Percentiles rank a stretch among this genome's conserved stretches.
phyloP scores from a whole-genome alignment of 768 basidiomycete genomes.

The Pleurotus eryngii region DNA sequence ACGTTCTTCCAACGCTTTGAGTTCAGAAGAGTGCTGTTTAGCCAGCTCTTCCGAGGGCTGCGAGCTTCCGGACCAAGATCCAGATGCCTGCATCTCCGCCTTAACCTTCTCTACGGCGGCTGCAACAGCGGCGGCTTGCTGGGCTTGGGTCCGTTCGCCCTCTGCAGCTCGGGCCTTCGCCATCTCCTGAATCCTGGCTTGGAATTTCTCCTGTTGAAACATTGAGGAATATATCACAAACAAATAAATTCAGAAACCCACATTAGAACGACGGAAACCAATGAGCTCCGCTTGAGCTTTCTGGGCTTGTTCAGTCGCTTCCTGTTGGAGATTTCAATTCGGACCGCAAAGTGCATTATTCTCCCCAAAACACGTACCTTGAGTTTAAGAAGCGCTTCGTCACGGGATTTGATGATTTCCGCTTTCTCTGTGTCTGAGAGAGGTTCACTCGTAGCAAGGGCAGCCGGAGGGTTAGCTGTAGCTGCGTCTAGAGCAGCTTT shows the following conservation, averaged over 20 bases:
- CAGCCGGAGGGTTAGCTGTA: constrained; percentile 17
- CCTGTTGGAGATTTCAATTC: constrained; percentile 19
- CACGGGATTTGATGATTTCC: constrained; percentile 53
- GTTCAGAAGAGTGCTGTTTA: constrained; percentile 58
- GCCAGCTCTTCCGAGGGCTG: constrained; percentile 35
- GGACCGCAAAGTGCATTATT: neutral
- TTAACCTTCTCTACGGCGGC: constrained; percentile 57
- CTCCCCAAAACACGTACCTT: constrained; percentile 36
- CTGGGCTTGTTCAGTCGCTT: constrained; percentile 38
- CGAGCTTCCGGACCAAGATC: constrained; percentile 14
- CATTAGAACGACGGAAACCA: constrained; percentile 39
- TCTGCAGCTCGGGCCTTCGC: constrained; percentile 50
- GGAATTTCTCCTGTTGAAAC: constrained; percentile 56
- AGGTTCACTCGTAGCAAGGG: constrained; percentile 25
- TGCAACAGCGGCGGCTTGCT: constrained; percentile 47
- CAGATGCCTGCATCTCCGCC: constrained; percentile 33
- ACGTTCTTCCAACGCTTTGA: constrained; percentile 51
- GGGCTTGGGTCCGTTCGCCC: constrained; percentile 34
- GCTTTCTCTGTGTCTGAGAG: constrained; percentile 61
- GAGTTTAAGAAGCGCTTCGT: constrained; percentile 55
- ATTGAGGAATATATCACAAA: neutral
- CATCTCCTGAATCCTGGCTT: constrained; percentile 47
- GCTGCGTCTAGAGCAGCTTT: constrained; percentile 38
- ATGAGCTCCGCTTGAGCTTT: constrained; percentile 43
- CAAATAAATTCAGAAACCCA: constrained; percentile 16